Conservation (phyloP, 768 basidiomycete genomes). For the Mycena polygramma region DNA sequence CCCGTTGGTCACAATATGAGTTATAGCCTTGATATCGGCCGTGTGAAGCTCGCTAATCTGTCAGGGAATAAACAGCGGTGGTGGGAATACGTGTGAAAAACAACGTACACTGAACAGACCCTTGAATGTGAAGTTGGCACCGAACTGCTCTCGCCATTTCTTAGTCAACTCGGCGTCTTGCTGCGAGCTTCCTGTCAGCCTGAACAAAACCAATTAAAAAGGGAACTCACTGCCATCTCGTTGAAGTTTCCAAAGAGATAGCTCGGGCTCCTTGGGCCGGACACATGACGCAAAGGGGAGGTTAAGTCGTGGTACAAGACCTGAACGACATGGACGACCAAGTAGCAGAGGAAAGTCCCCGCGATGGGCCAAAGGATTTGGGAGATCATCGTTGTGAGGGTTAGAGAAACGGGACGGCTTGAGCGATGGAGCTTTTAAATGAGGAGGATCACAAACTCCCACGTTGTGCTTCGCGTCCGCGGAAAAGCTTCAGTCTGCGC, state of each 20-base stretch:
- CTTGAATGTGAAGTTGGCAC: constrained; percentile 7
- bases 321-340: neutral
- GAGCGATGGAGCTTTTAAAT: too few species aligned
- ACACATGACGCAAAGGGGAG: constrained; percentile 12
- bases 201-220: too few species aligned
- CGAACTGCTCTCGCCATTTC: constrained; percentile 13
- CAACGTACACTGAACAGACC: constrained; percentile 18
- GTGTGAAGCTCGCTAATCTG: neutral
- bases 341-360: neutral
- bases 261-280: constrained; percentile 5
- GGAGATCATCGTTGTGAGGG: neutral
- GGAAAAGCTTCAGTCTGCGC: too few species aligned
- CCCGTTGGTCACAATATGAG: neutral
- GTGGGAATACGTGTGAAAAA: neutral
- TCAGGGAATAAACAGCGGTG: too few species aligned
- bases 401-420: too few species aligned
- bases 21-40: neutral
- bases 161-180: neutral
- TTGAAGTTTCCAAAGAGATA: neutral
- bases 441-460: too few species aligned
- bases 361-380: constrained; percentile 8
- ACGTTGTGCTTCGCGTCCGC: too few species aligned
- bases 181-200: neutral
- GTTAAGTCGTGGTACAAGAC: constrained; percentile 13
- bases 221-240: constrained; percentile 36